A percentile compares a stretch with the other conserved stretches of the same genome.
Conservation (phyloP, 2,329 filamentous ascomycete species). For the Calonectria hawksworthii region DNA sequence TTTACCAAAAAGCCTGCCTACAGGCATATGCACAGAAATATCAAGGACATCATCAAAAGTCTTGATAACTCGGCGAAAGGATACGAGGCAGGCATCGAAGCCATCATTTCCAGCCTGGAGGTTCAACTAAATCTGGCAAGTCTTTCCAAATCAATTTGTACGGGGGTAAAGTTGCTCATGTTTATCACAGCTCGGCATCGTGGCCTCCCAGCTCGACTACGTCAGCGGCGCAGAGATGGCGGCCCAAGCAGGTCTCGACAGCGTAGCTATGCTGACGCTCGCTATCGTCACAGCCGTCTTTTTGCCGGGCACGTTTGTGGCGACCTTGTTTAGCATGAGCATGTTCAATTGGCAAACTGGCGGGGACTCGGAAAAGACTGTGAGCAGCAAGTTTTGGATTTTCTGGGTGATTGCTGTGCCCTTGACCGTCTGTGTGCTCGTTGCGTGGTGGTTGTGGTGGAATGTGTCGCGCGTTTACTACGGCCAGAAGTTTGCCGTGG, state of each 20-base stretch:
- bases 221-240: background rate
- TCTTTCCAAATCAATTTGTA: background rate
- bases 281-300: background rate
- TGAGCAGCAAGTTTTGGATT: background rate
- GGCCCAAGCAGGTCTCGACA: background rate
- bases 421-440: background rate
- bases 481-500: background rate
- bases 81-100: background rate
- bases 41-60: background rate
- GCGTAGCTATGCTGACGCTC: background rate
- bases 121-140: background rate
- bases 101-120: background rate
- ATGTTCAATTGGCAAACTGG: background rate
- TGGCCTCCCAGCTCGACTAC: background rate
- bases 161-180: background rate
- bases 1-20: background rate
- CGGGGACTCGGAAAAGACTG: background rate
- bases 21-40: background rate
- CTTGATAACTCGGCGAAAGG: background rate
- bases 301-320: background rate
- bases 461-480: background rate
- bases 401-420: background rate
- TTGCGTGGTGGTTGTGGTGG: background rate
- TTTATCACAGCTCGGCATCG: background rate
- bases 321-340: background rate